phyloP scores from a whole-genome alignment of 495 filamentous ascomycete species.

The Penicillium psychrofluorescens region DNA sequence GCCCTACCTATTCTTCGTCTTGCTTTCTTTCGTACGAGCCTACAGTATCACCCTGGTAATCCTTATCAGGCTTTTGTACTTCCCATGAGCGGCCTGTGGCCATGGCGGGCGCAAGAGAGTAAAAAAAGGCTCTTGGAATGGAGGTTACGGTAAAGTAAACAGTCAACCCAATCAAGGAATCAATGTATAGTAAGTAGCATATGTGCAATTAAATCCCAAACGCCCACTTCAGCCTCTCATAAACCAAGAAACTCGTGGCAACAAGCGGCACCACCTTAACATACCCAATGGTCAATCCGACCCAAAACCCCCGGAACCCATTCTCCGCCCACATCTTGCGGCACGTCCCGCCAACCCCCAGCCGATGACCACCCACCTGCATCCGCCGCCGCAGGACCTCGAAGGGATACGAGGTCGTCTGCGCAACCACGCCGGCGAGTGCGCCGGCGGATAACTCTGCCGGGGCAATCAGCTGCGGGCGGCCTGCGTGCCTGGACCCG shows the following conservation, averaged over 20 bases:
- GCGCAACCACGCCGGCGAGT: slow-evolving; percentile 75
- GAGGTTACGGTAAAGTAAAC: too few relatives aligned
- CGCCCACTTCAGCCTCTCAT: slow-evolving; percentile 72
- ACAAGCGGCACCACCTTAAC: slow-evolving; percentile 88
- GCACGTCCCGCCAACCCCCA: slow-evolving; percentile 73
- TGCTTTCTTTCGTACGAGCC: too few relatives aligned
- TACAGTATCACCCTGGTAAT: too few relatives aligned
- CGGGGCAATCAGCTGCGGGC: slow-evolving; percentile 50
- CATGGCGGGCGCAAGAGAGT: too few relatives aligned
- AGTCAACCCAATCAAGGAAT: too few relatives aligned
- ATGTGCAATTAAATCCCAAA: slow-evolving; percentile 54
- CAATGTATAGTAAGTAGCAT: too few relatives aligned
- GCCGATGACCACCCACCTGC: slow-evolving; percentile 82
- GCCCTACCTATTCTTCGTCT: neutral
- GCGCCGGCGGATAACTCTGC: slow-evolving; percentile 82
- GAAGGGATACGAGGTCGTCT: slow-evolving; percentile 86
- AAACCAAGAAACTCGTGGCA: slow-evolving; percentile 69
- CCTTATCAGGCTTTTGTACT: too few relatives aligned
- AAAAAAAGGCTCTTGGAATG: too few relatives aligned
- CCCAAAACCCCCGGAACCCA: slow-evolving; percentile 80
- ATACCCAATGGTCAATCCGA: slow-evolving; percentile 91
- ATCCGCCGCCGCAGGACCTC: slow-evolving; percentile 88
- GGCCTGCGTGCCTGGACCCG: slow-evolving; percentile 19
- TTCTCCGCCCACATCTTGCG: slow-evolving; percentile 63
- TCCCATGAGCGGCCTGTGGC: too few relatives aligned